These are phyloP conservation scores for Vanilla planifolia DNA, from an alignment of 106 monocot genomes.

Conservation along the genomic window DNA sequence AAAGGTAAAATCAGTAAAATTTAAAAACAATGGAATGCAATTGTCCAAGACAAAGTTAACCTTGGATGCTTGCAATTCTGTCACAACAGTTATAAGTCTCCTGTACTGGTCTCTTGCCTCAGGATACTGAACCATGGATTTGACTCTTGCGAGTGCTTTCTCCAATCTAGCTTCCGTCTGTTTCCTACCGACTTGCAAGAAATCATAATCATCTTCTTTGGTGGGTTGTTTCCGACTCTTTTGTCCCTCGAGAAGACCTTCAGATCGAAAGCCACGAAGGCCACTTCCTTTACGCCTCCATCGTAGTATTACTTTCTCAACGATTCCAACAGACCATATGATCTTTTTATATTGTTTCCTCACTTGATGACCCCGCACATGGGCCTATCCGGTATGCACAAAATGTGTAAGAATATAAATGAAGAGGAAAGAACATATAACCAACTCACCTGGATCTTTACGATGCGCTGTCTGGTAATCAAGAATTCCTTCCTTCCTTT, in stretches of 20 bases:
- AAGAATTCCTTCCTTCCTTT: constrained; percentile 94
- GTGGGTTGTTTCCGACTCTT: constrained; percentile 16
- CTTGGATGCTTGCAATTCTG: constrained; percentile 70
- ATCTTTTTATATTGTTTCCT: constrained; percentile 74
- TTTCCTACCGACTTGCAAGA: constrained; percentile 71
- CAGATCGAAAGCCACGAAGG: constrained; percentile 58
- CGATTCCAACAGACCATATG: constrained; percentile 73
- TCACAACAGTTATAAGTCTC: constrained; percentile 60
- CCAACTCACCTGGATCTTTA: constrained; percentile 82
- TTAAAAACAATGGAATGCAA: no score
- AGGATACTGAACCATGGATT: constrained; percentile 97
- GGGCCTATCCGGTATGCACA: constrained; percentile 61
- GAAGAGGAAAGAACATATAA: background rate
- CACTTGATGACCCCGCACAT: constrained; percentile 93
- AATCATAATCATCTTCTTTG: constrained; percentile 78
- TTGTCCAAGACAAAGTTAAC: constrained; percentile 14
- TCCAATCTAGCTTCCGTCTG: constrained; percentile 78
- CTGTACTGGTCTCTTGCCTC: constrained; percentile 94
- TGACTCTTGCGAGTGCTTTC: constrained; percentile 92
- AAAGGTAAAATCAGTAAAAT: background rate
- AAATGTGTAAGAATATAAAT: background rate
- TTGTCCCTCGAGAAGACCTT: constrained; percentile 36
- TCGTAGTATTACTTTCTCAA: constrained; percentile 80
- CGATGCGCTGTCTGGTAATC: constrained; percentile 67
- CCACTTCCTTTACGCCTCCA: constrained; percentile 92